phyloP scores from a whole-genome alignment of 441 rosid species.

The Omphalea diandra region DNA sequence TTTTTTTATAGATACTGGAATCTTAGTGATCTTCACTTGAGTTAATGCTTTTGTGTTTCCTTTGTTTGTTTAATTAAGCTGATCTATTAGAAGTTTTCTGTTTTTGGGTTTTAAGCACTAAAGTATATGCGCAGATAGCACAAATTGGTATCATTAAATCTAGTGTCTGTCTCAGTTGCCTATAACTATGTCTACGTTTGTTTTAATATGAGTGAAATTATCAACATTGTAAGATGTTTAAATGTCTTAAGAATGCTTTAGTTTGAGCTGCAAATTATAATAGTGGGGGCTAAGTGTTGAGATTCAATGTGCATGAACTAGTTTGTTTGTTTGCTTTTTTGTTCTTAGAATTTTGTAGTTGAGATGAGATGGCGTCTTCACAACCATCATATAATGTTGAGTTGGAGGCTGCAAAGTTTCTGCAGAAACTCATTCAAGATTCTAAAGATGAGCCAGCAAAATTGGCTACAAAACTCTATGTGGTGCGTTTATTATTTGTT shows the following conservation, averaged over 20 bases:
- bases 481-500: slow-evolving; percentile 46
- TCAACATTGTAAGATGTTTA: not conserved
- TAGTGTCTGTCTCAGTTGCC: not conserved
- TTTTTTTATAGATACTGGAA: not conserved
- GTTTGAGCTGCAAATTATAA: not conserved
- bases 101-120: not conserved
- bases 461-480: slow-evolving; percentile 94
- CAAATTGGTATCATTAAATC: not conserved
- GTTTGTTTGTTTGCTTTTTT: not conserved
- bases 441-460: slow-evolving; percentile 96
- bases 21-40: not conserved
- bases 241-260: not conserved
- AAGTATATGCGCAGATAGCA: not conserved
- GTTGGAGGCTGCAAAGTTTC: slow-evolving; percentile 99
- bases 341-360: slow-evolving; percentile 17
- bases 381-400: slow-evolving; percentile 84
- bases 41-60: not conserved
- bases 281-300: not conserved
- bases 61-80: not conserved
- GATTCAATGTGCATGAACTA: not conserved
- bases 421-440: slow-evolving; percentile 97
- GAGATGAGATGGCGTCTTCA: slow-evolving; percentile 66
- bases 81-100: not conserved
- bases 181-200: too few relatives aligned
- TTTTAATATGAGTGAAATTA: not conserved